Percentiles rank a stretch among this genome's conserved stretches.
Conservation (phyloP, 2,329 filamentous ascomycete genomes). For the Fusarium hostae region DNA sequence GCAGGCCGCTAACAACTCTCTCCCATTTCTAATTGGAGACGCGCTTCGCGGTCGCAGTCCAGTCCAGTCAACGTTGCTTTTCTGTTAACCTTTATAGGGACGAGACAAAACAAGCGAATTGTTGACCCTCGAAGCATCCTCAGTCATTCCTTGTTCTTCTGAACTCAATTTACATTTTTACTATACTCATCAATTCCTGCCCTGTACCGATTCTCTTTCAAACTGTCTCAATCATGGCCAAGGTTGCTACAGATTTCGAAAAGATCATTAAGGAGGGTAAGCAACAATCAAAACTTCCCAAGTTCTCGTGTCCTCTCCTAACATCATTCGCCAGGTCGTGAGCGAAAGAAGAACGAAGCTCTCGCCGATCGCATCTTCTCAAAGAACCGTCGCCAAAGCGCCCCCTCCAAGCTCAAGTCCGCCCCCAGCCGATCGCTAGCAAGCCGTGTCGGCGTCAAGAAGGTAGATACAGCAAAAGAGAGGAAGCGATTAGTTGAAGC, state of each 20-base stretch:
- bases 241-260: slow-evolving; percentile 62
- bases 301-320: background rate
- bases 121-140: background rate
- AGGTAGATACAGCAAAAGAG: slow-evolving; percentile 59
- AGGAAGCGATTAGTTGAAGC: slow-evolving; percentile 15
- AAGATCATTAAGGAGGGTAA: slow-evolving; percentile 66
- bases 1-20: background rate
- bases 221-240: slow-evolving; percentile 50
- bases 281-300: background rate
- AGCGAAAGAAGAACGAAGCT: slow-evolving; percentile 76
- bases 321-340: slow-evolving; percentile 60
- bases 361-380: slow-evolving; percentile 80
- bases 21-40: slow-evolving; percentile 37
- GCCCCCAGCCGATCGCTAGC: slow-evolving; percentile 68
- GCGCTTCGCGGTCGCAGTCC: slow-evolving; percentile 42
- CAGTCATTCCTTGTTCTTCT: background rate
- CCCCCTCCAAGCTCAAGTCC: slow-evolving; percentile 61
- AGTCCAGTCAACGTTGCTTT: slow-evolving; percentile 34
- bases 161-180: background rate
- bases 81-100: slow-evolving; percentile 15
- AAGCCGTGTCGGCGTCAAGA: slow-evolving; percentile 78
- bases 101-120: slow-evolving; percentile 22
- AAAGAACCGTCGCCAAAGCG: slow-evolving; percentile 67
- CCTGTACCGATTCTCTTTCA: background rate
- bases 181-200: background rate